These are phyloP conservation scores for Neonectria ditissima DNA, from an alignment of 2,329 filamentous ascomycete species.

Conservation along the genomic window DNA sequence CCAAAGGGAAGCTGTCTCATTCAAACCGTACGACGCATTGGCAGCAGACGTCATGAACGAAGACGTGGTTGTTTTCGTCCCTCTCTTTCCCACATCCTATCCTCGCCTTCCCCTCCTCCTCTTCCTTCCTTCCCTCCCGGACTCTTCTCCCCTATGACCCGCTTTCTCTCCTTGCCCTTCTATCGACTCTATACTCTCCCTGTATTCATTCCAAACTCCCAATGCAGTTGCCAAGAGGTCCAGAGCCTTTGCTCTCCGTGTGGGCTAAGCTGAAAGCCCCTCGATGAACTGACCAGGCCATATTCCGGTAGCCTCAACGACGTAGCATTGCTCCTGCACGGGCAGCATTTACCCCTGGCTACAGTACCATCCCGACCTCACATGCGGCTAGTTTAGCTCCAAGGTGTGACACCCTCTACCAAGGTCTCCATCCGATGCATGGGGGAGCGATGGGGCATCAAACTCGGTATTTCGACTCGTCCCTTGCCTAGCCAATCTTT, in stretches of 20 bases:
- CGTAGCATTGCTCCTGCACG: conserved; percentile 5
- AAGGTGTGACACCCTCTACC: conserved; percentile 4
- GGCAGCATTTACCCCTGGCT: conserved; percentile 18
- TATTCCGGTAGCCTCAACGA: conserved; percentile 9
- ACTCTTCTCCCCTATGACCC: background rate
- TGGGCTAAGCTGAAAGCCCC: background rate
- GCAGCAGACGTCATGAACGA: background rate
- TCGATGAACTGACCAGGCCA: conserved; percentile 12
- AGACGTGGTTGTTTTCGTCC: background rate
- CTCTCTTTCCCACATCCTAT: background rate
- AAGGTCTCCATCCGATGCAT: background rate
- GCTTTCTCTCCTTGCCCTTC: conserved; percentile 5
- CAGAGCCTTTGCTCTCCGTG: background rate
- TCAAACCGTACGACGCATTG: background rate
- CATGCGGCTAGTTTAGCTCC: conserved; percentile 23
- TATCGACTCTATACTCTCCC: conserved; percentile 3
- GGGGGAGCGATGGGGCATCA: conserved; percentile 1
- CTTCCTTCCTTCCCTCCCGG: background rate
- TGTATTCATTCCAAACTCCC: background rate
- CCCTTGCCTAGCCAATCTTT: conserved; percentile 22
- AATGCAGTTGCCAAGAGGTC: conserved; percentile 11
- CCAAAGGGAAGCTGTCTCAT: background rate
- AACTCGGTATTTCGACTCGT: conserved; percentile 13
- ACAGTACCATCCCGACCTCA: conserved; percentile 10
- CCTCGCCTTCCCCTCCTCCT: background rate